phyloP scores from a whole-genome alignment of 2,329 filamentous ascomycete species.

The Cordyceps cicadae region DNA sequence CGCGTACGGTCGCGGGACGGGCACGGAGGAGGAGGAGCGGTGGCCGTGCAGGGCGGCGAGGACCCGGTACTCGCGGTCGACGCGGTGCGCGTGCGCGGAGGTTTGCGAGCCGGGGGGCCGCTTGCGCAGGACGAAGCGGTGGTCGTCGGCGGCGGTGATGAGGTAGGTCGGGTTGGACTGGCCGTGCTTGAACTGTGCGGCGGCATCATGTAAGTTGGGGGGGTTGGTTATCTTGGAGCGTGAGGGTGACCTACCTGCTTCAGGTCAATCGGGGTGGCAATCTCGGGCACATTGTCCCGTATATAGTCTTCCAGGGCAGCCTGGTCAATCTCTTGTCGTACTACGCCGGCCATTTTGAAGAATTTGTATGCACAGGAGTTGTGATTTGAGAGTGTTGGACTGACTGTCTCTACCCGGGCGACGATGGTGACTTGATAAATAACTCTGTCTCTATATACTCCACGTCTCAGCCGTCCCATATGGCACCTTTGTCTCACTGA shows the following conservation, averaged over 20 bases:
- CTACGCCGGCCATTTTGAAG: conserved; percentile 8
- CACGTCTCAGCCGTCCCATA: background rate
- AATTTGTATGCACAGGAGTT: background rate
- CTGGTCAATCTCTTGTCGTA: conserved; percentile 11
- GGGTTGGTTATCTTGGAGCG: background rate
- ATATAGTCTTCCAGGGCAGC: background rate
- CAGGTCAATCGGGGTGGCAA: conserved; percentile 4
- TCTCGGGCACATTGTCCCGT: conserved; percentile 3
- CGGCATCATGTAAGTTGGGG: background rate
- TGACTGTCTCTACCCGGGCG: background rate
- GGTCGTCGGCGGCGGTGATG: background rate
- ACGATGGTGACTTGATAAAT: background rate
- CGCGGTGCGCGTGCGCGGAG: conserved; percentile 79
- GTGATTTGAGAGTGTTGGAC: background rate
- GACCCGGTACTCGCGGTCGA: conserved; percentile 82
- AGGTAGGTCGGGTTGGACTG: conserved; percentile 12
- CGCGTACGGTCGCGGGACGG: conserved; percentile 67
- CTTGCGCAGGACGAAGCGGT: conserved; percentile 64
- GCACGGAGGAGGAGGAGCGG: conserved; percentile 57
- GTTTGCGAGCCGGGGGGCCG: conserved; percentile 81
- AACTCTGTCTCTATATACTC: background rate
- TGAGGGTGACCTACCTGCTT: background rate
- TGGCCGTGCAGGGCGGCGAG: conserved; percentile 59
- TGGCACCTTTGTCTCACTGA: background rate
- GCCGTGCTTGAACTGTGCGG: conserved; percentile 7